Percentiles rank a stretch among this genome's conserved stretches.
phyloP scores from a whole-genome alignment of 2,329 filamentous ascomycete genomes.

The Colletotrichum truncatum region DNA sequence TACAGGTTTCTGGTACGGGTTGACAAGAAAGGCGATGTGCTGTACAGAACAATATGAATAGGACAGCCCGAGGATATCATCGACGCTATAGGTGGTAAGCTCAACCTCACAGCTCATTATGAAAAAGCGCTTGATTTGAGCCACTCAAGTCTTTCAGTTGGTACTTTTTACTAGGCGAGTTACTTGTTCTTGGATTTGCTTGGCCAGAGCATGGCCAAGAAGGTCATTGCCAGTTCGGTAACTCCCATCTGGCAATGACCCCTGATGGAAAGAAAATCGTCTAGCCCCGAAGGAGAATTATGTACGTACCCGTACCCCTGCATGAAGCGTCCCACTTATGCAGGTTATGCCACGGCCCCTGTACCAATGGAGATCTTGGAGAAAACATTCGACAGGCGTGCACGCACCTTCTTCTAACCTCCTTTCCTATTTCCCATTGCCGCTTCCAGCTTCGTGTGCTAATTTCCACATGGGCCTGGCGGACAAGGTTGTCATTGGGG shows the following conservation, averaged over 20 bases:
- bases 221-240: too few relatives aligned
- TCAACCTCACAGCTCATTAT: too few relatives aligned
- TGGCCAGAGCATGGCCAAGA: background rate
- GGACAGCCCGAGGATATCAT: too few relatives aligned
- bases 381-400: constrained; percentile 3
- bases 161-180: background rate
- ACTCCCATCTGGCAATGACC: background rate
- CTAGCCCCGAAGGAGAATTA: constrained; percentile 5
- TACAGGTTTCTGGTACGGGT: too few relatives aligned
- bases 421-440: background rate
- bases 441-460: background rate
- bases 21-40: too few relatives aligned
- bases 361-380: constrained; percentile 11
- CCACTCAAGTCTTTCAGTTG: background rate
- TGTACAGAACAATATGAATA: too few relatives aligned
- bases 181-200: background rate
- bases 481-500: constrained; percentile 1
- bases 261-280: too few relatives aligned
- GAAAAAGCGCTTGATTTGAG: too few relatives aligned
- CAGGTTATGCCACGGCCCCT: constrained; percentile 3
- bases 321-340: background rate
- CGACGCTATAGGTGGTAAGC: too few relatives aligned
- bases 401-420: background rate
- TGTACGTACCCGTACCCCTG: constrained; percentile 8
- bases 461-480: constrained; percentile 23